phyloP scores from a whole-genome alignment of 176 grass and related monocot genomes.

The Avena insularis region DNA sequence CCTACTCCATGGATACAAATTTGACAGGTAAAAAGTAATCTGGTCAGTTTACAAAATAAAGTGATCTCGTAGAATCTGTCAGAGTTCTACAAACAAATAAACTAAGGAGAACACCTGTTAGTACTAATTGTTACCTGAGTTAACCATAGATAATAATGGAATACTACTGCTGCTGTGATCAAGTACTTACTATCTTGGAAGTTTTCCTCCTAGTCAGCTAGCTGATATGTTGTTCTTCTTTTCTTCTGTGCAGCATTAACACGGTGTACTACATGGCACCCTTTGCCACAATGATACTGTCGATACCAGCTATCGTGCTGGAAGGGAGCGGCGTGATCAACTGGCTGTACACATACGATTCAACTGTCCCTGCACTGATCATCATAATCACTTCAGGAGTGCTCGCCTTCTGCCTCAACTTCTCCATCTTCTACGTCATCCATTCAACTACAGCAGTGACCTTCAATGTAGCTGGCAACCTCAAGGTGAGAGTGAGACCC shows the following conservation, averaged over 20 bases:
- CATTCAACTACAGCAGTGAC: conserved; percentile 81
- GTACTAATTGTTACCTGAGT: neutral
- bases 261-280: conserved; percentile 93
- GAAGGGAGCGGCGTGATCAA: conserved; percentile 65
- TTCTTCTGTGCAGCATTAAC: conserved; percentile 65
- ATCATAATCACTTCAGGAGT: conserved; percentile 72
- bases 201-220: neutral
- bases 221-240: neutral
- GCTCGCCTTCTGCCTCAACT: conserved; percentile 80
- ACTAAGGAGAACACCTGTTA: neutral
- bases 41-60: neutral
- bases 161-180: neutral
- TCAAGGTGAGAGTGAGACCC: conserved; percentile 55
- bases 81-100: neutral
- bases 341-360: conserved; percentile 73
- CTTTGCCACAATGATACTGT: conserved; percentile 81
- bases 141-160: conserved; percentile 1
- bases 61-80: neutral
- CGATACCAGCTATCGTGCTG: conserved; percentile 54
- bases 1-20: conserved; percentile 87
- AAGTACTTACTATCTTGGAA: neutral
- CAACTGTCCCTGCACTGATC: conserved; percentile 49
- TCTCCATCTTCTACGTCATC: conserved; percentile 86
- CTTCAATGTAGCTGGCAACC: conserved; percentile 81
- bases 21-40: conserved; percentile 64